phyloP scores from a whole-genome alignment of 495 filamentous ascomycete genomes.

The Penicillium lagena region DNA sequence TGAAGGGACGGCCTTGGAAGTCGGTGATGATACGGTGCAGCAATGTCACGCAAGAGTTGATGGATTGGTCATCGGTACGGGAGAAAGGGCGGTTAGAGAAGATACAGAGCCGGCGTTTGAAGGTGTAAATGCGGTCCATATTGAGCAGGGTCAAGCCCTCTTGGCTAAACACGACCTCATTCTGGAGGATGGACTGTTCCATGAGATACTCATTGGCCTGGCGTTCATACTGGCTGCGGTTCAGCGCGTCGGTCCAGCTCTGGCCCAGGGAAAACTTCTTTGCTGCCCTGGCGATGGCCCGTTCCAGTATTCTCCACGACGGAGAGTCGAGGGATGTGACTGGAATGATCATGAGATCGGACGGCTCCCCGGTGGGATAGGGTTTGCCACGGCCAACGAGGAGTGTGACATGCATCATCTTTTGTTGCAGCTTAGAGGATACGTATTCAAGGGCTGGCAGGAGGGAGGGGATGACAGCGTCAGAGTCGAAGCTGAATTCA shows the following conservation, averaged over 20 bases:
- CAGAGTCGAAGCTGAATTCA: slow-evolving; percentile 37
- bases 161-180: slow-evolving; percentile 64
- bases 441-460: slow-evolving; percentile 44
- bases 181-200: slow-evolving; percentile 58
- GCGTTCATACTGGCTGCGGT: slow-evolving; percentile 30
- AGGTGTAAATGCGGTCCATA: slow-evolving; percentile 67
- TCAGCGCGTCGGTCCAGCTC: slow-evolving; percentile 37
- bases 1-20: slow-evolving; percentile 51
- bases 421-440: slow-evolving; percentile 39
- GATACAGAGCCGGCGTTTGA: slow-evolving; percentile 58
- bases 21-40: slow-evolving; percentile 57
- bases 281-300: slow-evolving; percentile 34
- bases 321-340: slow-evolving; percentile 30
- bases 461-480: slow-evolving; percentile 32
- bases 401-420: slow-evolving; percentile 40
- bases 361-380: slow-evolving; percentile 32
- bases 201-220: slow-evolving; percentile 48
- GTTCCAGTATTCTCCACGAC: slow-evolving; percentile 32
- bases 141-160: slow-evolving; percentile 61
- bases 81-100: slow-evolving; percentile 35
- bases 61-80: slow-evolving; percentile 28
- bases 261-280: slow-evolving; percentile 37
- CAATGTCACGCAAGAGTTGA: slow-evolving; percentile 45
- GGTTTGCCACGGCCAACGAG: slow-evolving; percentile 43
- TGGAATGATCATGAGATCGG: slow-evolving; percentile 42